These are phyloP conservation scores for Actinomortierella wolfii DNA, from an alignment of 371 early-diverging fungal genomes.

Conservation along the genomic window DNA sequence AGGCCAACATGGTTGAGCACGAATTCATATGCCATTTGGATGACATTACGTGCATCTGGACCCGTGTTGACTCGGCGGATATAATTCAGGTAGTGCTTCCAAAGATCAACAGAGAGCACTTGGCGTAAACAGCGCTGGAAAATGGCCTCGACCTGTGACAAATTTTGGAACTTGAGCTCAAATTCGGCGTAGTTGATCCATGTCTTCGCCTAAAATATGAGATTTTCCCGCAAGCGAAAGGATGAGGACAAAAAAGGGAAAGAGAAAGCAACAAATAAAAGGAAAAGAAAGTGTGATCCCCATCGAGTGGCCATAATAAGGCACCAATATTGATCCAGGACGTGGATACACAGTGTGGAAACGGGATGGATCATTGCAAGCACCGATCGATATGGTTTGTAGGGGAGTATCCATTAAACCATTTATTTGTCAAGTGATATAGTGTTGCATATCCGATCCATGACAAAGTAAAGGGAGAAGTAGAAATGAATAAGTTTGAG, in stretches of 20 bases:
- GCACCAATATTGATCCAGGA: too few species aligned
- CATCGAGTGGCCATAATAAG: too few species aligned
- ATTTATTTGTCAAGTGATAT: background rate
- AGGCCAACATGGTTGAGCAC: conserved; percentile 85
- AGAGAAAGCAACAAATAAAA: background rate
- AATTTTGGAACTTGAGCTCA: conserved; percentile 78
- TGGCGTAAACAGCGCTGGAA: conserved; percentile 83
- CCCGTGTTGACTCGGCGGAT: conserved; percentile 78
- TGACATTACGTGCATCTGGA: conserved; percentile 73
- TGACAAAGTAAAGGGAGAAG: background rate
- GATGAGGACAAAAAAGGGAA: conserved; percentile 2
- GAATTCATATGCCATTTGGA: conserved; percentile 88
- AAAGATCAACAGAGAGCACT: conserved; percentile 86
- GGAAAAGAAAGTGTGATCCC: conserved; percentile 2
- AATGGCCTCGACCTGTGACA: conserved; percentile 80
- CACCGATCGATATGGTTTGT: background rate
- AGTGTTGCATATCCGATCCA: background rate
- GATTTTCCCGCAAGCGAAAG: background rate
- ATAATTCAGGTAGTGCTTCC: conserved; percentile 89
- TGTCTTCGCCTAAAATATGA: conserved; percentile 66
- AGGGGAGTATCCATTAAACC: too few species aligned
- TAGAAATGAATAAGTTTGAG: background rate
- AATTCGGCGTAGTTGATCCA: conserved; percentile 87
- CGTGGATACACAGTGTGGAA: background rate
- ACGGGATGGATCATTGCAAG: background rate